Percentiles rank a stretch among this genome's conserved stretches.
phyloP scores from a whole-genome alignment of 2,329 filamentous ascomycete genomes.

The Talaromyces sp. region DNA sequence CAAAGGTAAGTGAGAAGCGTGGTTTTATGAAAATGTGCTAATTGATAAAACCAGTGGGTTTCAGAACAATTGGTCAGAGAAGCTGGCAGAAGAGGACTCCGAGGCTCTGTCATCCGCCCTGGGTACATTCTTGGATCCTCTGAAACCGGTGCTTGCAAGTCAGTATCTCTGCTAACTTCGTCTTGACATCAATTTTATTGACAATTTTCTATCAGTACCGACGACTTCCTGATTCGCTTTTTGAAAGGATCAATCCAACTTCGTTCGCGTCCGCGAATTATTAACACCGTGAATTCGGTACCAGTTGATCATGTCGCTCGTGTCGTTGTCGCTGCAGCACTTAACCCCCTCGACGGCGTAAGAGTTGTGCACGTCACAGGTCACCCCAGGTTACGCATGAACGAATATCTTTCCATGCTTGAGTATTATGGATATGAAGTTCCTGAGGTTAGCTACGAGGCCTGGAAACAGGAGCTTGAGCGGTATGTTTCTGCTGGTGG shows the following conservation, averaged over 20 bases:
- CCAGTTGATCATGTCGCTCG: conserved; percentile 78
- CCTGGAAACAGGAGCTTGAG: conserved; percentile 66
- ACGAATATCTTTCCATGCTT: conserved; percentile 68
- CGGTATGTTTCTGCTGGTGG: conserved; percentile 58
- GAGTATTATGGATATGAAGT: conserved; percentile 69
- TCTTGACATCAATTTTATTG: not conserved
- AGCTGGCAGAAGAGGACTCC: conserved; percentile 71
- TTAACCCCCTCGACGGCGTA: conserved; percentile 58
- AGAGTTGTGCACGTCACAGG: conserved; percentile 73
- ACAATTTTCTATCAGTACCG: conserved; percentile 54
- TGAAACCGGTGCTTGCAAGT: conserved; percentile 50
- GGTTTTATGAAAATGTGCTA: not conserved
- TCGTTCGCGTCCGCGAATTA: conserved; percentile 65
- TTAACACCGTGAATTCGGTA: conserved; percentile 84
- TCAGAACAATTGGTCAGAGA: conserved; percentile 68
- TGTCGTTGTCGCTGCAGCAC: conserved; percentile 70
- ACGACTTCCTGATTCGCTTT: conserved; percentile 87
- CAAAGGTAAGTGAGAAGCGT: conserved; percentile 47
- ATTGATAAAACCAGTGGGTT: conserved; percentile 55
- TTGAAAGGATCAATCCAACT: conserved; percentile 85
- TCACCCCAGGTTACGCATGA: conserved; percentile 73
- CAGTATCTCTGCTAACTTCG: not conserved
- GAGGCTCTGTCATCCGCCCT: conserved; percentile 71
- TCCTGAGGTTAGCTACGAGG: conserved; percentile 61
- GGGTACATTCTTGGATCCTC: conserved; percentile 80